A percentile compares a stretch with the other conserved stretches of the same genome.
phyloP scores from a whole-genome alignment of 352 stramenopile species.

The Globisporangium solare region DNA sequence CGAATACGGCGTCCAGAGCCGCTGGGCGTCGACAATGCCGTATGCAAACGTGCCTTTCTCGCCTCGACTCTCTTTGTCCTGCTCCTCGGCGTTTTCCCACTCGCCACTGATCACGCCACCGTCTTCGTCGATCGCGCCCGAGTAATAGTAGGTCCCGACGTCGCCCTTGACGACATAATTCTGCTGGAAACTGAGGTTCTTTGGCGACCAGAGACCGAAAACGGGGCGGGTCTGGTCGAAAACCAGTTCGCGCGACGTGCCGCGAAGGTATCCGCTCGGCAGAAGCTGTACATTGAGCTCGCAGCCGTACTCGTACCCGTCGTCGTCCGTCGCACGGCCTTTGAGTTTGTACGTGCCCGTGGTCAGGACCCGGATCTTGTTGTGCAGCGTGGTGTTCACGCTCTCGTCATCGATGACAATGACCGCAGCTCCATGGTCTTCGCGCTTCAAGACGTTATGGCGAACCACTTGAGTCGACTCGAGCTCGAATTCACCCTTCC shows the following conservation, averaged over 20 bases:
- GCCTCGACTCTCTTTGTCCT: slow-evolving; percentile 21
- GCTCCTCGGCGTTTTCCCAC: slow-evolving; percentile 44
- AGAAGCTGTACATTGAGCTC: slow-evolving; percentile 43
- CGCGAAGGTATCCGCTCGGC: slow-evolving; percentile 27
- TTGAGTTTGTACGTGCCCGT: slow-evolving; percentile 49
- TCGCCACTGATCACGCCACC: slow-evolving; percentile 36
- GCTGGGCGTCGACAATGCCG: slow-evolving; percentile 30
- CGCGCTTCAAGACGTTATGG: neutral
- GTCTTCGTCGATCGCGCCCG: slow-evolving; percentile 27
- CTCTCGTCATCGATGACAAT: slow-evolving; percentile 23
- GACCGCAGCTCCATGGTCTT: slow-evolving; percentile 5
- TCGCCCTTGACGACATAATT: slow-evolving; percentile 60
- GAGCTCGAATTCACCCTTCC: slow-evolving; percentile 53
- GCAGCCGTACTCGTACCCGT: slow-evolving; percentile 74
- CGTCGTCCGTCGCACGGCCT: slow-evolving; percentile 53
- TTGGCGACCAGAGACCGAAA: slow-evolving; percentile 32
- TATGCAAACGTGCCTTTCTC: slow-evolving; percentile 62
- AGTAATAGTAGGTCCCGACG: slow-evolving; percentile 53
- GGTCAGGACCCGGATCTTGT: slow-evolving; percentile 36
- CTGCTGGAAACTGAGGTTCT: slow-evolving; percentile 36
- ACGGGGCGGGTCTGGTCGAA: slow-evolving; percentile 47
- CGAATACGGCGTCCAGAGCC: slow-evolving; percentile 42
- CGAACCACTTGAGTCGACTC: slow-evolving; percentile 28
- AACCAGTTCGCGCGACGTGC: slow-evolving; percentile 45
- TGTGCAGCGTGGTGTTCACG: slow-evolving; percentile 1